Base-by-base conservation (phyloP, 2,329 filamentous ascomycete species). In the Neophaeococcomyces aloes region DNA sequence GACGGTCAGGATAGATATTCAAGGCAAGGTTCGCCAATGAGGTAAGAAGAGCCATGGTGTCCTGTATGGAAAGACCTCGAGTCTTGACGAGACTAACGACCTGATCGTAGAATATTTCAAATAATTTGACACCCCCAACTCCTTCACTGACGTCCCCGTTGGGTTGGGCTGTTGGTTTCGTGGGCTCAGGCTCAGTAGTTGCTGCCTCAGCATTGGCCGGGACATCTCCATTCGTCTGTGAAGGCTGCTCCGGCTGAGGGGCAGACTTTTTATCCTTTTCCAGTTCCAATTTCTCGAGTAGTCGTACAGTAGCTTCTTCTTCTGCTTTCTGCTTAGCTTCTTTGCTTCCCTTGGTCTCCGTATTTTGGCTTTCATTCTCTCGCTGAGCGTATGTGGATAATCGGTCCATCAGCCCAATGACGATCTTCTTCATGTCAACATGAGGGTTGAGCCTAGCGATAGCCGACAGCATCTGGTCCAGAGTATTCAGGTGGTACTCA, bases 341-440 rank as follows among this genome's bases (percentile, higher is more conserved):
- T 4, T 75, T 71, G 55, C 89, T 79, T 13, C 33, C 39, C 21
- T 42, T 42, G 19, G 30, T 34, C 4, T 42, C 39, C 30, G 81
- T 77, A 3, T 74, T 71, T 15, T 76, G 72, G 44, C 84, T 81
- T 18, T 76, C 75, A 3, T 85, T 76, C 63, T 96, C 89, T 45
- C 88, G 76, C 56, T 91, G 83, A n/a, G 91, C 89, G 62, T 94
- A 98, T 44, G 87, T 82, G 5, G 91, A 95, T 23, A 98, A 67
- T 30, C 91, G 79, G 59, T 98, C 89, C 93, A 98, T 98, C 48
- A 98, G 71, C 19, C 89, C 91, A 59, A 96, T 95, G 7, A 98
- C 89, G 46, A 98, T 98, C 36, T 85, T 84, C 68, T 98, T 98
- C 66, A 98, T 81, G 55, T 98, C 94, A 57, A 98, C 91, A 58